These are phyloP conservation scores for Diplodia sapinea DNA, from an alignment of 2,329 filamentous ascomycete species.

Conservation along the genomic window DNA sequence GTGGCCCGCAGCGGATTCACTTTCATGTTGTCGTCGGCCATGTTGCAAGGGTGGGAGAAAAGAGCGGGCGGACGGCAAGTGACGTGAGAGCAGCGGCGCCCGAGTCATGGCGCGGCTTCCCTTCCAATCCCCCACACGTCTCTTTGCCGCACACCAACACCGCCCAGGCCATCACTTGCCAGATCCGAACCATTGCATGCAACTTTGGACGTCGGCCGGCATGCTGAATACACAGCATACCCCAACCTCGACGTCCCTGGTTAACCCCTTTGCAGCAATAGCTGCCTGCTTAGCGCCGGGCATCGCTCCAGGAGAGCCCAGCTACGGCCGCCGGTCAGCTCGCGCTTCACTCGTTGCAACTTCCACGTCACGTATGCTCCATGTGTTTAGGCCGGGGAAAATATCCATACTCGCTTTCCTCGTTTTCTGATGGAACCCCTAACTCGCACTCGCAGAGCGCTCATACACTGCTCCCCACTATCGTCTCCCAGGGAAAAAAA, in stretches of 20 bases:
- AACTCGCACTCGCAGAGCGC: slow-evolving; percentile 12
- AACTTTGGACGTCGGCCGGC: slow-evolving; percentile 18
- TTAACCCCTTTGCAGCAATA: slow-evolving; percentile 21
- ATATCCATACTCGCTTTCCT: not conserved
- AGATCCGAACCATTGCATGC: slow-evolving; percentile 23
- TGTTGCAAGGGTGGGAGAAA: slow-evolving; percentile 30
- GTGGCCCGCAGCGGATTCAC: slow-evolving; percentile 53
- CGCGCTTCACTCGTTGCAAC: not conserved
- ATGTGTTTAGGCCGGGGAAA: not conserved
- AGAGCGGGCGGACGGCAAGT: not conserved
- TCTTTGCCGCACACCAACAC: not conserved
- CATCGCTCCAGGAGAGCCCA: not conserved
- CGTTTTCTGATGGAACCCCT: not conserved
- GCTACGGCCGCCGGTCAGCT: not conserved
- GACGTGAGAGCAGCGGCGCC: slow-evolving; percentile 8
- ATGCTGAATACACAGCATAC: slow-evolving; percentile 18
- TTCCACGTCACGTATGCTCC: not conserved
- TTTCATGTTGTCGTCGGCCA: slow-evolving; percentile 48
- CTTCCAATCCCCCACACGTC: too few relatives aligned
- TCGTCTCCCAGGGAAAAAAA: not conserved
- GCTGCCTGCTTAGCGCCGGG: slow-evolving; percentile 4
- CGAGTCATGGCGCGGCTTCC: slow-evolving; percentile 19
- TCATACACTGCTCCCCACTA: not conserved
- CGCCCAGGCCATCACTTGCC: slow-evolving; percentile 18
- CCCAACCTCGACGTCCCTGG: slow-evolving; percentile 7